Evolutionary conservation across 495 filamentous ascomycete species (phyloP), one percentile per base, ranked within the genome.

Genomic region (Aspergillus kassunensis): DNA sequence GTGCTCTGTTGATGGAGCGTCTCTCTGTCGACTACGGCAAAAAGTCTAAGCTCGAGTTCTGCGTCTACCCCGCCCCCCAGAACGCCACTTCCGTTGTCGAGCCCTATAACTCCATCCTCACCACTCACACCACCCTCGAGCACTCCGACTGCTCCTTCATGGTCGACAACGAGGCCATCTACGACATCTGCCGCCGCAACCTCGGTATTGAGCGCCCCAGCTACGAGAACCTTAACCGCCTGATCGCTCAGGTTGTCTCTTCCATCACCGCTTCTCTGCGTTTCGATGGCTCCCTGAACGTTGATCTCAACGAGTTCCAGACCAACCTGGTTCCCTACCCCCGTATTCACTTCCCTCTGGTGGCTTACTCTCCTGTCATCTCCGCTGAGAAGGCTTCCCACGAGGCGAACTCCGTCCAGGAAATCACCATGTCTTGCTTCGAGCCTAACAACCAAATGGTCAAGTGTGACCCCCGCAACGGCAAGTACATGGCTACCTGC

Each of bases 401-500:
- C 78, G 93, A 98, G 78, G 84, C 88, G 56, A 83, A 90, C 68
- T 82, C 78, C 7, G 79, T 84, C 49, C 75, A 76, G 60, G 81
- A 84, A 69, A 84, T 84, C 65, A 81, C 81, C 63, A 80, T 73
- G 72, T 78, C 78, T 54, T 84, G 83, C 77, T 88, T 88, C 74
- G 84, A 88, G 77, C 83, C 83, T 49, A 80, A 88, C 78, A 86
- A 85, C 75, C 93, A 97, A 84, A 97, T 97, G 93, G 93, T 98
- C 66, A 96, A 96, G 81, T 98, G 93, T 73, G 92, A 98, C 70
- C 95, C 93, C 56, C 89, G 90, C 67, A 92, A 95, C 70, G 93
- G 93, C 70, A 97, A 97, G 82, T 98, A 97, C 82, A 98, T 98
- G 93, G 93, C 93, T 54, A 96, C 92, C 55, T 96, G 91, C 72